Evolutionary conservation across 2,329 filamentous ascomycete species (phyloP).

Genomic region (Fusarium piperis): DNA sequence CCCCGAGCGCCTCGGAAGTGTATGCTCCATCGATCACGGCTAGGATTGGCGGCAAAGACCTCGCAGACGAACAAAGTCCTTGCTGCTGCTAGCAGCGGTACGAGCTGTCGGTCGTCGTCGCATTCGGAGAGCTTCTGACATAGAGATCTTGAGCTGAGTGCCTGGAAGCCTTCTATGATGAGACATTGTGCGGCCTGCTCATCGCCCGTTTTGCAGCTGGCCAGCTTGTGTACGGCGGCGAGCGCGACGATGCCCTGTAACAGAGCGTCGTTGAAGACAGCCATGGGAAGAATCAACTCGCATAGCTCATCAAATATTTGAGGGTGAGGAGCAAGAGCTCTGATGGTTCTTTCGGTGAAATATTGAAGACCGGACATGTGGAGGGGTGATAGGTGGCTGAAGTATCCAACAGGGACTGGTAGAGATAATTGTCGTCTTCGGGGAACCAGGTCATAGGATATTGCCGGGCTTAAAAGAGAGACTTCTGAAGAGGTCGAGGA

Average conservation of each 20-base stretch:
- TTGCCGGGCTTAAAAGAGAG: neutral
- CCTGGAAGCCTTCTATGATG: constrained; percentile 25
- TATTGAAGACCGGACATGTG: constrained; percentile 32
- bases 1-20: constrained; percentile 28
- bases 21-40: constrained; percentile 29
- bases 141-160: constrained; percentile 30
- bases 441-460: constrained; percentile 2
- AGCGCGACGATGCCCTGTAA: constrained; percentile 28
- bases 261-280: constrained; percentile 25
- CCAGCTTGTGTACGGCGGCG: constrained; percentile 26
- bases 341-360: constrained; percentile 30
- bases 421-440: neutral
- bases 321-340: constrained; percentile 25
- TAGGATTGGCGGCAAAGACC: constrained; percentile 29
- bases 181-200: constrained; percentile 22
- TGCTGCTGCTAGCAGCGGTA: constrained; percentile 19
- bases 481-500: neutral
- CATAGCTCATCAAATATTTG: constrained; percentile 29
- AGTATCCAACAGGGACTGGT: constrained; percentile 16
- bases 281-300: constrained; percentile 28
- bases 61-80: constrained; percentile 29
- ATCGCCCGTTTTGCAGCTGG: constrained; percentile 24
- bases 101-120: constrained; percentile 18
- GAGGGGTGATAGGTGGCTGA: constrained; percentile 24
- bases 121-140: constrained; percentile 24